phyloP scores from a whole-genome alignment of 2,329 filamentous ascomycete genomes.

The Achaetomium macrosporum region DNA sequence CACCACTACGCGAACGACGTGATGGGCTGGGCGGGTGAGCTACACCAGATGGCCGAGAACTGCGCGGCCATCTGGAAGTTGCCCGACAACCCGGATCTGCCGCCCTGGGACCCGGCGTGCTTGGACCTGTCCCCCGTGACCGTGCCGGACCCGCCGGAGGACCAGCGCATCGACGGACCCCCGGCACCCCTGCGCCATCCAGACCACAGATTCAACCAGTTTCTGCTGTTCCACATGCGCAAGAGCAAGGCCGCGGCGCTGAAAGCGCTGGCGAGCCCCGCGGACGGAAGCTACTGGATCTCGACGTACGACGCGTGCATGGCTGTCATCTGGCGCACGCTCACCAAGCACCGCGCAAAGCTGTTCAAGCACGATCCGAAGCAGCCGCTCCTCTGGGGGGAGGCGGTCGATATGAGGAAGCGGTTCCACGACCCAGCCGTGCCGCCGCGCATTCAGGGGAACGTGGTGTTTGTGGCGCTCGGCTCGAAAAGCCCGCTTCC shows the following conservation, averaged over 20 bases:
- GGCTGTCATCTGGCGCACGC: slow-evolving; percentile 37
- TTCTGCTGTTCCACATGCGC: slow-evolving; percentile 38
- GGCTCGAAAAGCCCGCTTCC: slow-evolving; percentile 19
- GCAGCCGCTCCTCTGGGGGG: slow-evolving; percentile 24
- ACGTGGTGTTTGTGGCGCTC: slow-evolving; percentile 24
- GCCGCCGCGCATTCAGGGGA: slow-evolving; percentile 33
- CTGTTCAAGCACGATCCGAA: slow-evolving; percentile 30
- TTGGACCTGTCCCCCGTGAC: slow-evolving; percentile 33
- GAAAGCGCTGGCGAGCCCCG: slow-evolving; percentile 32
- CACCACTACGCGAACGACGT: slow-evolving; percentile 41
- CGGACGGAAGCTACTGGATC: slow-evolving; percentile 33
- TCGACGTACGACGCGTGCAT: slow-evolving; percentile 42
- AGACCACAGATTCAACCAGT: slow-evolving; percentile 21
- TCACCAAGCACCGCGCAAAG: slow-evolving; percentile 32
- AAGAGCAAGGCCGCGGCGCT: slow-evolving; percentile 38
- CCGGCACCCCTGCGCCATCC: slow-evolving; percentile 24
- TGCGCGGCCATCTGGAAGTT: slow-evolving; percentile 29
- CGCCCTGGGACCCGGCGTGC: slow-evolving; percentile 32
- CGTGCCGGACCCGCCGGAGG: slow-evolving; percentile 23
- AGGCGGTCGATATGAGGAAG: slow-evolving; percentile 36
- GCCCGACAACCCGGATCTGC: slow-evolving; percentile 27
- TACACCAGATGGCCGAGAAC: slow-evolving; percentile 39
- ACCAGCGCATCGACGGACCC: slow-evolving; percentile 30
- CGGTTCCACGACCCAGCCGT: slow-evolving; percentile 29
- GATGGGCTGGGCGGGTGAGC: slow-evolving; percentile 36